Conservation (phyloP, 2,329 filamentous ascomycete genomes). For the Fusarium continuum region DNA sequence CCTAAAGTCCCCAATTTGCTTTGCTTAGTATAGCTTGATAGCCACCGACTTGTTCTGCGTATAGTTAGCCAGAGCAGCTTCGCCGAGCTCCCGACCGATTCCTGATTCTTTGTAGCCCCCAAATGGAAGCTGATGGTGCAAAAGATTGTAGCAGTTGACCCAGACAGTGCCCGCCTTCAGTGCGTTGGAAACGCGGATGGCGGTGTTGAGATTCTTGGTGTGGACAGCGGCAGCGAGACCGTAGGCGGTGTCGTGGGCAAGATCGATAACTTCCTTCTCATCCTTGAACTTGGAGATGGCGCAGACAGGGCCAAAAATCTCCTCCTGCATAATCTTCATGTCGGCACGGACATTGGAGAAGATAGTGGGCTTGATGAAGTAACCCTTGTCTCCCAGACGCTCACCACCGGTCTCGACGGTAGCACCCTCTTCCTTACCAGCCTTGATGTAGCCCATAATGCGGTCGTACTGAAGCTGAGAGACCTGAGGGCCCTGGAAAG, state of each 20-base stretch:
- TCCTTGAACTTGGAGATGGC: slow-evolving; percentile 87
- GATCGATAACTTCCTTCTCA: slow-evolving; percentile 78
- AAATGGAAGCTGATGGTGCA: slow-evolving; percentile 74
- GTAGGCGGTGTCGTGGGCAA: slow-evolving; percentile 80
- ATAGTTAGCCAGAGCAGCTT: slow-evolving; percentile 73
- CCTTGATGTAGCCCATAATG: slow-evolving; percentile 84
- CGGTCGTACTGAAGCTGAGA: slow-evolving; percentile 87
- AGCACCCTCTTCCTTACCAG: slow-evolving; percentile 68
- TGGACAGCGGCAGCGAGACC: slow-evolving; percentile 86
- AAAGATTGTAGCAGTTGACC: slow-evolving; percentile 73
- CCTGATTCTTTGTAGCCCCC: slow-evolving; percentile 83
- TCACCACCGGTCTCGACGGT: slow-evolving; percentile 65
- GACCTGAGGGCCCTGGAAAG: slow-evolving; percentile 90
- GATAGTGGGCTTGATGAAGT: slow-evolving; percentile 92
- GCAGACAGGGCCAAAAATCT: slow-evolving; percentile 91
- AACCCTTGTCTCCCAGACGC: slow-evolving; percentile 76
- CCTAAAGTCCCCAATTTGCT: slow-evolving; percentile 10
- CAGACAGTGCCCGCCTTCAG: slow-evolving; percentile 75
- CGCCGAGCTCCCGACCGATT: slow-evolving; percentile 79
- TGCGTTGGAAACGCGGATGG: slow-evolving; percentile 79
- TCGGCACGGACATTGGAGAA: slow-evolving; percentile 82
- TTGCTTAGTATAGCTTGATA: slow-evolving; percentile 52
- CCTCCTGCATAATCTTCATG: slow-evolving; percentile 93
- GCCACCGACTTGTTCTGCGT: slow-evolving; percentile 74
- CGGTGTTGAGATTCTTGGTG: slow-evolving; percentile 83